Evolutionary conservation across 768 basidiomycete genomes (phyloP), one percentile per base, ranked within the genome.

Genomic region (Neoboletus subvelutipes): DNA sequence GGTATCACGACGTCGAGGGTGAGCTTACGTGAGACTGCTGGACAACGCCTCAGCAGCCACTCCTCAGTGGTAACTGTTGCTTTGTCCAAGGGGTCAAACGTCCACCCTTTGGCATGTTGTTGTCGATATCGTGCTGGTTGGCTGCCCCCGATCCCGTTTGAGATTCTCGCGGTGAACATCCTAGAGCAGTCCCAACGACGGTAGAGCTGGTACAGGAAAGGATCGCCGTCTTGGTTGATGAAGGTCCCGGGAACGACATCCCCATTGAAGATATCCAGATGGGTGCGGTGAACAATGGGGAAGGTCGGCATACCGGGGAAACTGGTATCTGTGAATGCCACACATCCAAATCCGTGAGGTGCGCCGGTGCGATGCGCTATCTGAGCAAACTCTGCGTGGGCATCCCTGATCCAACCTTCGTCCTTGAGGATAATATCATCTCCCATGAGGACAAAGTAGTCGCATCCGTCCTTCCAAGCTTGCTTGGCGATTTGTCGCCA

Each of bases 291-390:
- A 43, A 86, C 49, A 50, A 84, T 72, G 1, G 85, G 84, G 60
- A 85, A 84, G 0, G 83, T 84, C 0, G 83, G 83, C 81, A 85
- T 83, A 0, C 82, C 85, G 0, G 79, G 80, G 60, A 83, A 85
- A 10, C 76, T 72, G 18, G 65, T 70, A 58, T 84, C 82, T 7
- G 77, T 82, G 68, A 86, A 84, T 0, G 82, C 78, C 2, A 85
- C 77, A 40, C 83, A 84, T 11, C 82, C 84, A 47, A 84, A 76
- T 6, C 84, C 83, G 6, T 68, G 60, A 5, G 78, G 80, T 0
- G 73, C 68, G 2, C 63, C 58, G 6, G 70, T 61, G 13, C 57
- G 52, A 13, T 56, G 26, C 1, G 79, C 60, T 11, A 83, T 60
- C 3, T 63, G 42, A 13, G 50, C 40, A 62, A 84, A 86, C 11